Conservation (phyloP, 2,329 filamentous ascomycete species). For the Aspergillus amoenus region DNA sequence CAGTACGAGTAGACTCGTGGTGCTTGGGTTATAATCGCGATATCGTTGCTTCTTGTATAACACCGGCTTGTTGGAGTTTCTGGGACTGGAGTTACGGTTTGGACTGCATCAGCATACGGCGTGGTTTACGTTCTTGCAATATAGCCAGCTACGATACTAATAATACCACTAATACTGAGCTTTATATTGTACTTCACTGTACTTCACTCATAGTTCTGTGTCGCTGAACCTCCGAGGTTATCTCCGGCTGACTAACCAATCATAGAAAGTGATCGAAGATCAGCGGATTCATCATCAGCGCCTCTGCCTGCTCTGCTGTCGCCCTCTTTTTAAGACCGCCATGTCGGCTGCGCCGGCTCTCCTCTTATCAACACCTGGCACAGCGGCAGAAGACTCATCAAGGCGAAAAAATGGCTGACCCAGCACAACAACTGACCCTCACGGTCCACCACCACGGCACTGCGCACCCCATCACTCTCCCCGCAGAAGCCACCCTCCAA, state of each 20-base stretch:
- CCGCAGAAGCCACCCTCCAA: constrained; percentile 51
- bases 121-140: no score
- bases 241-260: constrained; percentile 35
- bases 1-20: constrained; percentile 17
- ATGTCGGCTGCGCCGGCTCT: not conserved
- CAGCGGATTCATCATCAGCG: constrained; percentile 5
- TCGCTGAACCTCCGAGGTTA: constrained; percentile 1
- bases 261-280: constrained; percentile 32
- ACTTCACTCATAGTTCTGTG: not conserved
- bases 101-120: not conserved
- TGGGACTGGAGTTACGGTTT: not conserved
- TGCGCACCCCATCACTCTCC: constrained; percentile 49
- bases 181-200: not conserved
- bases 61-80: not conserved
- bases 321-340: not conserved
- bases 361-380: not conserved
- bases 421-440: constrained; percentile 36
- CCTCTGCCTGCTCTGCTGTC: constrained; percentile 1
- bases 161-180: no score
- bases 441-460: constrained; percentile 58
- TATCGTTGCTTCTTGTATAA: not conserved
- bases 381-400: not conserved
- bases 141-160: not conserved
- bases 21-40: not conserved
- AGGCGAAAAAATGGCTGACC: not conserved